phyloP scores from a whole-genome alignment of 2,329 filamentous ascomycete species.

The Ophiobolus disseminans region DNA sequence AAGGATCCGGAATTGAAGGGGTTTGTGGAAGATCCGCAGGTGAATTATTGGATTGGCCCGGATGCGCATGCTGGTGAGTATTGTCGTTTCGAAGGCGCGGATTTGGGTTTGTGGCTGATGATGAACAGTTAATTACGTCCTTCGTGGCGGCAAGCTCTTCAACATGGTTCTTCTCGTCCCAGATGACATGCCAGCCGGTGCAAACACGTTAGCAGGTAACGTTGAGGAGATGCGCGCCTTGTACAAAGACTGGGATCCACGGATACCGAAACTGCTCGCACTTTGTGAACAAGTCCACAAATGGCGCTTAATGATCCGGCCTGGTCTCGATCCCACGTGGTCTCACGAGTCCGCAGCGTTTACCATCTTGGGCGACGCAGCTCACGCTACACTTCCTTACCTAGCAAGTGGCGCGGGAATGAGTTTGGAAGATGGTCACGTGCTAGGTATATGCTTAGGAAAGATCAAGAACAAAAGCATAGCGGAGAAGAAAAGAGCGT shows the following conservation, averaged over 20 bases:
- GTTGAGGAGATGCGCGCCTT: conserved; percentile 62
- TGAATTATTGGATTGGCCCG: conserved; percentile 62
- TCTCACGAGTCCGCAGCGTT: conserved; percentile 63
- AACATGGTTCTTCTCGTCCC: conserved; percentile 61
- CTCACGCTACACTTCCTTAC: conserved; percentile 70
- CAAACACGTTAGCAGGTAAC: conserved; percentile 57
- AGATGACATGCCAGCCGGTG: conserved; percentile 57
- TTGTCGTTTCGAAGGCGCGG: background rate
- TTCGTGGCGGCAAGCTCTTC: conserved; percentile 57
- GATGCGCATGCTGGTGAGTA: conserved; percentile 53
- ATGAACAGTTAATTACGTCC: conserved; percentile 56
- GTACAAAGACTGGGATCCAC: conserved; percentile 66
- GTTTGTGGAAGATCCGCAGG: conserved; percentile 57
- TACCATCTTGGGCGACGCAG: conserved; percentile 68
- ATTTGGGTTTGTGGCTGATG: conserved; percentile 4
- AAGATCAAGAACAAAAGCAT: conserved; percentile 52
- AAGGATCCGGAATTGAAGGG: conserved; percentile 55
- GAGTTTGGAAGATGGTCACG: conserved; percentile 67
- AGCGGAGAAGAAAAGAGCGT: conserved; percentile 46
- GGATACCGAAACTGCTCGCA: conserved; percentile 60
- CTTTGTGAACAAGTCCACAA: conserved; percentile 67
- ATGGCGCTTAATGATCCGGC: conserved; percentile 66
- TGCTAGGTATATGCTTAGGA: conserved; percentile 63
- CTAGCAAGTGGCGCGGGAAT: conserved; percentile 65
- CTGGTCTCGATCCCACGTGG: conserved; percentile 62